Evolutionary conservation across 2,329 filamentous ascomycete genomes (phyloP).

Genomic region (Cladosporium velox): DNA sequence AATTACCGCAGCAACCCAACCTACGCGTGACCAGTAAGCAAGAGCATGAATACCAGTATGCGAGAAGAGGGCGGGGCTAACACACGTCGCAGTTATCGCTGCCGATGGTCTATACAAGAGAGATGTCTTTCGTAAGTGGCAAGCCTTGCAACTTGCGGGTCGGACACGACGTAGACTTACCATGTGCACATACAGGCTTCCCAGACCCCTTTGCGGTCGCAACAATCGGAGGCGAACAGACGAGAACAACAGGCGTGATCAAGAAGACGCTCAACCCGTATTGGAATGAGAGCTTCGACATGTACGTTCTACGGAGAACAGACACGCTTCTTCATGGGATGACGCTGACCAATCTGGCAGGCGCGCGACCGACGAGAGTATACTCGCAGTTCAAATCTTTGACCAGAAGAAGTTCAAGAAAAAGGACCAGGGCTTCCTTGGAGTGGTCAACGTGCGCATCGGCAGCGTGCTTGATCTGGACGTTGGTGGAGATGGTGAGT

Average conservation of each 20-base stretch:
- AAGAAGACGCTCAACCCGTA: slow-evolving; percentile 99
- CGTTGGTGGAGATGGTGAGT: slow-evolving; percentile 84
- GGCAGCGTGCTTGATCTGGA: slow-evolving; percentile 92
- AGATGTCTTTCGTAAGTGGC: slow-evolving; percentile 91
- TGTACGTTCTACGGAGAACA: slow-evolving; percentile 60
- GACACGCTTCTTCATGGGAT: slow-evolving; percentile 9
- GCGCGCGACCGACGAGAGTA: slow-evolving; percentile 89
- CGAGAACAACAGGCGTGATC: slow-evolving; percentile 94
- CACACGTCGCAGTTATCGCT: slow-evolving; percentile 74
- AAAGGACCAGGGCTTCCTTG: slow-evolving; percentile 98
- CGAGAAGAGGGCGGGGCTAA: slow-evolving; percentile 24
- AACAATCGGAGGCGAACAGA: slow-evolving; percentile 96
- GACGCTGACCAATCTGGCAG: slow-evolving; percentile 51
- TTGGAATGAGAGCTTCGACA: slow-evolving; percentile 99
- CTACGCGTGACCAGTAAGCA: slow-evolving; percentile 86
- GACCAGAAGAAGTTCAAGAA: slow-evolving; percentile 99
- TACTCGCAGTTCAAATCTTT: slow-evolving; percentile 96
- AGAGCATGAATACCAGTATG: slow-evolving; percentile 21
- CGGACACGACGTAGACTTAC: slow-evolving; percentile 24
- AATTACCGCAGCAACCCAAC: slow-evolving; percentile 66
- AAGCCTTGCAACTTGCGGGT: slow-evolving; percentile 17
- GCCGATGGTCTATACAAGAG: slow-evolving; percentile 98
- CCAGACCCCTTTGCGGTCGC: slow-evolving; percentile 97
- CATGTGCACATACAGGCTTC: slow-evolving; percentile 64
- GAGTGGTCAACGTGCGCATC: slow-evolving; percentile 94